Conservation (phyloP, 2,329 filamentous ascomycete genomes). For the Teratosphaeria nubilosa region DNA sequence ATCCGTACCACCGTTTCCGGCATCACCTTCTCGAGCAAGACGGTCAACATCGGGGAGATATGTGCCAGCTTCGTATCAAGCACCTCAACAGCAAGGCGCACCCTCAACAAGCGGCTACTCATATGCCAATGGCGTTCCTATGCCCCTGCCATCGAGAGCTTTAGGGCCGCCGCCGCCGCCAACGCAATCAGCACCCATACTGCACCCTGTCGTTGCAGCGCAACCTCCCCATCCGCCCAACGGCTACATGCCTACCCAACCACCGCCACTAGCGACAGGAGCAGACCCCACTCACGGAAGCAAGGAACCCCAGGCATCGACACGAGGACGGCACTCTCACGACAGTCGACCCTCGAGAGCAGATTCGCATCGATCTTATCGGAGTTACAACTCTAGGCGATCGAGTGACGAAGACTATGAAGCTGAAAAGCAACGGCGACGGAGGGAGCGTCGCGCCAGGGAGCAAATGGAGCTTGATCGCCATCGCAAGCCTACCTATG, state of each 20-base stretch:
- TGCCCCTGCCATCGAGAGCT: background rate
- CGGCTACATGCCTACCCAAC: background rate
- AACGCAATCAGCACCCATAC: background rate
- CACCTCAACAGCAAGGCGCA: background rate
- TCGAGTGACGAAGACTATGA: background rate
- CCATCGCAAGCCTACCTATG: background rate
- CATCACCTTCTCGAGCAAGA: background rate
- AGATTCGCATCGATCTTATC: background rate
- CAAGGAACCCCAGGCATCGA: background rate
- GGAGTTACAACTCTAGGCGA: background rate
- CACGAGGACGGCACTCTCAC: background rate
- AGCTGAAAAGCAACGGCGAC: background rate
- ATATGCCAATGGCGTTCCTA: background rate
- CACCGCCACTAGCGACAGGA: background rate
- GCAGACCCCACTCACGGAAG: background rate
- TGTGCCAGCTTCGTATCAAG: background rate
- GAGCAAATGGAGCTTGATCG: background rate
- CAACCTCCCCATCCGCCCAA: background rate
- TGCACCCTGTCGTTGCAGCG: background rate
- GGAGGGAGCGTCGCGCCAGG: background rate
- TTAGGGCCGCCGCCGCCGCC: background rate
- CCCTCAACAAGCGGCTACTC: background rate
- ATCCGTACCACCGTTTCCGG: background rate
- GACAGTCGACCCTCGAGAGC: background rate
- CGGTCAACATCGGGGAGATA: background rate